These are phyloP conservation scores for Astrothelium macrocarpum DNA, from an alignment of 495 filamentous ascomycete genomes.

Conservation along the genomic window DNA sequence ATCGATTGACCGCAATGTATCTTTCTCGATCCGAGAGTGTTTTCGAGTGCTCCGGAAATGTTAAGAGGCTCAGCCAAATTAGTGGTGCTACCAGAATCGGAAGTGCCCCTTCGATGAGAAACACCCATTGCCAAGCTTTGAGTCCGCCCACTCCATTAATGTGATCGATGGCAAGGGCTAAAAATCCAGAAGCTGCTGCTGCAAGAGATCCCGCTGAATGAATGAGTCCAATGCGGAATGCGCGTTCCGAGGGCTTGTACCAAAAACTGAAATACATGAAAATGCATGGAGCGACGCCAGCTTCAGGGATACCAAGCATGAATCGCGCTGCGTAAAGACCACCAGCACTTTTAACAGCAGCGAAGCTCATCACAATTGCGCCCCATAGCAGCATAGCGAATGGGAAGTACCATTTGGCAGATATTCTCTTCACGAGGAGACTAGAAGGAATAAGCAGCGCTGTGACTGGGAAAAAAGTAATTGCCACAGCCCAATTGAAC, in stretches of 20 bases:
- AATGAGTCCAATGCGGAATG: constrained; percentile 11
- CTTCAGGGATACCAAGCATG: constrained; percentile 10
- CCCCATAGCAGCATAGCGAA: constrained; percentile 4
- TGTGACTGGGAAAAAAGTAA: constrained; percentile 9
- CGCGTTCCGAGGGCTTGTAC: constrained; percentile 12
- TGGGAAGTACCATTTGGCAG: constrained; percentile 10
- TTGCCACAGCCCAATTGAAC: constrained; percentile 13
- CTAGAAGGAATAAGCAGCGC: constrained; percentile 9
- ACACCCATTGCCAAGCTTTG: constrained; percentile 7
- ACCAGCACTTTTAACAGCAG: background rate
- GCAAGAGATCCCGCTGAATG: constrained; percentile 10
- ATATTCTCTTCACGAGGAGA: constrained; percentile 11
- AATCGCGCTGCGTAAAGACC: constrained; percentile 5
- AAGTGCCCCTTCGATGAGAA: constrained; percentile 11
- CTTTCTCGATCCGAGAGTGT: constrained; percentile 13
- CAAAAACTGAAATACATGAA: constrained; percentile 14
- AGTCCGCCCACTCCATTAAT: constrained; percentile 8
- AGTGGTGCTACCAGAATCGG: constrained; percentile 2
- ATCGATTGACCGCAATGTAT: constrained; percentile 15
- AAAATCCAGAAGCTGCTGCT: constrained; percentile 2
- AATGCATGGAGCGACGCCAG: constrained; percentile 7
- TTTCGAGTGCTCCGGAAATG: constrained; percentile 8
- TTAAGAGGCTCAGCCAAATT: constrained; percentile 9
- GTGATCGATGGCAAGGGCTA: constrained; percentile 7
- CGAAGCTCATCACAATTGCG: constrained; percentile 3